Evolutionary conservation across 106 monocot genomes (phyloP), one percentile per base, ranked within the genome.

Genomic region (Allium sativum): DNA sequence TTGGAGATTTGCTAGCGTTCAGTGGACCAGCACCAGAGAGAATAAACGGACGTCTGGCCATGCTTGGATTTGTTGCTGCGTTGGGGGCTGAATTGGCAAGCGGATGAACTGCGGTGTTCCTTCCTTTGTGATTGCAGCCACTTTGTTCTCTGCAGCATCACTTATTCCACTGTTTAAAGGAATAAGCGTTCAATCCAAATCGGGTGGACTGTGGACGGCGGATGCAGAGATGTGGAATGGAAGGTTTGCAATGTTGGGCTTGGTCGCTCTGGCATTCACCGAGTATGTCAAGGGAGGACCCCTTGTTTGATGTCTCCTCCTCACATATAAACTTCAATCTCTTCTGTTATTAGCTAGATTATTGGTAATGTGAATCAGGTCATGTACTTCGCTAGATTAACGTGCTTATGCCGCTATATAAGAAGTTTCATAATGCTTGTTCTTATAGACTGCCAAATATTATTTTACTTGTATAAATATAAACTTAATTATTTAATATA

Each of bases 21-120:
- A 69, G 78, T 31, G 89, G 89, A 12, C 84, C 89, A 42, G 89
- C 70, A 45, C 89, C 89, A 16, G 89, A 89, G 75, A 56, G 84
- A 65, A 84, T 84, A 75, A 89, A 89, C 57, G 84, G 89, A 0
- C n/a, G 89, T 20, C 78, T 89, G 8, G 89, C 89, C 11, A 89
- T 89, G 89, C 40, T 89, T 14, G 89, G 89, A 3, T 89, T 88
- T 59, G 74, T 75, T 16, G 59, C 83, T 43, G 83, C 88, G 7
- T 0, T 88, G 22, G 87, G 79, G 7, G 76, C 76, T 5, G 87
- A 82, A 76, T 20, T 64, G 44, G 67, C 65, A 9, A 77, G 72
- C 6, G 82, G 82, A 13, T 66, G 13, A 73, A 68, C 40, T 83
- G 88, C 6, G 83, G 84, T 4, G 4, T 72, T 40, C 65, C 76